Base-by-base conservation (phyloP, 169 alveolate species). In the Plasmodium blacklocki region DNA sequence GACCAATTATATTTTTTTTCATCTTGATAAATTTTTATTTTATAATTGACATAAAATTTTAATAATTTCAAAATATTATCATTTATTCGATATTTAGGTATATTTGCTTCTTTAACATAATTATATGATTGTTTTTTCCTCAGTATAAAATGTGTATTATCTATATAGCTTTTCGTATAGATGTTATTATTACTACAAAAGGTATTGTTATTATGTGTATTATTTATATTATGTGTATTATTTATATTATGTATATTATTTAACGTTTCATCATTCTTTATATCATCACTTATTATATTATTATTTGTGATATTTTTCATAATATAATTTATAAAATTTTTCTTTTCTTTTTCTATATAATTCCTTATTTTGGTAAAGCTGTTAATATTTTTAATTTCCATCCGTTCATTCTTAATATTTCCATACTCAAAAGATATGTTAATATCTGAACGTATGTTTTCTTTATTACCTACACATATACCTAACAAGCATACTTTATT, bases 401-500 rank as follows among this genome's bases (percentile, higher is more conserved):
- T 59, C 11, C 95, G 66, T 32, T 85, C 89, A 45, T 68, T 52
- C 8, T 93, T 87, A 62, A 73, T 18, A 12, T 92, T 89, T 7
- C 19, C 50, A 45, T 87, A 83, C 19, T 93, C 95, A 43, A 73
- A 62, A 45, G 96, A 94, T 54, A 94, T 50, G 85, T 94, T 94
- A 50, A 94, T 88, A 54, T 94, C 96, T 59, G 94, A 94, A 9
- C 96, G 63, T 43, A 94, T 54, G 74, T 94, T 94, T 74, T 95
- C 95, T 78, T 91, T 89, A 66, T 89, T 93, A 89, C 93, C 94
- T 18, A 66, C 92, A 59, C 96, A 93, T 26, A 93, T 93, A 71
- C 93, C 88, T 19, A 94, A 74, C 14, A 93, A 88, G 18, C 93
- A 86, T 39, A 70, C 62, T 67, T 88, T 88, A 59, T 88, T 88